Percentiles rank a stretch among this genome's conserved stretches.
These are phyloP conservation scores for Ensete ventricosum DNA, from an alignment of 176 grass and related monocot species.

Conservation along the genomic window DNA sequence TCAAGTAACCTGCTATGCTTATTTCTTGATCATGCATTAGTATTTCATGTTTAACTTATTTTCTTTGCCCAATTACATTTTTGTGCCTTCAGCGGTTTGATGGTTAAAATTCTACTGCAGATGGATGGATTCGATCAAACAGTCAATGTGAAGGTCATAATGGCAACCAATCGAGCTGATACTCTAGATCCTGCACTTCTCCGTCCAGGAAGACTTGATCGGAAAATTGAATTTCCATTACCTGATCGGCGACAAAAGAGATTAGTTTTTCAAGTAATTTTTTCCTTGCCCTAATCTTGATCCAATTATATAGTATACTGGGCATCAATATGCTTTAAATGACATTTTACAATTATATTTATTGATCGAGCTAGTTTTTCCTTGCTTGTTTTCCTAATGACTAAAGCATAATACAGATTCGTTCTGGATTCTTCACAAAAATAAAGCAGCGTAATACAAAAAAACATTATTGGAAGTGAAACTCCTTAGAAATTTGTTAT, in stretches of 20 bases:
- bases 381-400: background rate
- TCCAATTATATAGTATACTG: background rate
- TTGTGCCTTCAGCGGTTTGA: background rate
- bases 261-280: conserved; percentile 85
- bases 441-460: background rate
- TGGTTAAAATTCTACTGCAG: conserved; percentile 33
- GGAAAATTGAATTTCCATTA: conserved; percentile 96
- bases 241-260: conserved; percentile 87
- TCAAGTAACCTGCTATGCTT: background rate
- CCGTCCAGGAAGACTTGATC: conserved; percentile 87
- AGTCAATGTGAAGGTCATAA: conserved; percentile 98
- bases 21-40: background rate
- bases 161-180: conserved; percentile 93
- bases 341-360: background rate
- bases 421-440: background rate
- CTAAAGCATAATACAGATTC: background rate
- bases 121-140: conserved; percentile 99
- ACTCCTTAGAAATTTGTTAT: no score
- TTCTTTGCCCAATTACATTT: conserved; percentile 1
- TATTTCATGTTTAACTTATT: background rate
- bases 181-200: conserved; percentile 89
- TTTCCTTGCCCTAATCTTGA: background rate
- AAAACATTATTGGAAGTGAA: background rate
- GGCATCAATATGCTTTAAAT: background rate
- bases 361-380: background rate